phyloP scores from a whole-genome alignment of 495 filamentous ascomycete genomes.

The Podospora bellae-mahoneyi region DNA sequence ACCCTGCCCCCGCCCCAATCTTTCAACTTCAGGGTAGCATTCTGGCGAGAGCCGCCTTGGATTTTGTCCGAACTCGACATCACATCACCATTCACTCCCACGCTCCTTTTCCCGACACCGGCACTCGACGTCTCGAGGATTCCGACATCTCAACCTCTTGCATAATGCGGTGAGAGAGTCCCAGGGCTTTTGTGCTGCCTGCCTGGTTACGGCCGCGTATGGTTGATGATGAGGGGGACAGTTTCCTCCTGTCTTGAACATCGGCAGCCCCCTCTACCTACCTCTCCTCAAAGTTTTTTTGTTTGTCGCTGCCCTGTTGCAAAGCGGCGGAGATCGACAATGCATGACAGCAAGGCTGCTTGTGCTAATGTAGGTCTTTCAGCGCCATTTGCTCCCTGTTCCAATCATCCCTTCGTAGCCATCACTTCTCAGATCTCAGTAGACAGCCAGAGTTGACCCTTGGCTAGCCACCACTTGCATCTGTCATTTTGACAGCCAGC shows the following conservation, averaged over 20 bases:
- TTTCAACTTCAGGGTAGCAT: not conserved
- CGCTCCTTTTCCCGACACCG: not conserved
- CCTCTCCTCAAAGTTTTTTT: not conserved
- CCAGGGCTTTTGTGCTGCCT: not conserved
- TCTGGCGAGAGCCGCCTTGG: not conserved
- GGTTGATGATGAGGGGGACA: not conserved
- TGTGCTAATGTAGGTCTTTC: constrained; percentile 2
- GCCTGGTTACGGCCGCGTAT: not conserved
- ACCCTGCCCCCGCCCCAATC: not conserved
- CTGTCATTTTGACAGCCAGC: not conserved
- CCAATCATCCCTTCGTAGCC: not conserved
- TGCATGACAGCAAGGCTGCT: not conserved
- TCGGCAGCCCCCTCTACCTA: too few species aligned
- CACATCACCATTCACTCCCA: not conserved
- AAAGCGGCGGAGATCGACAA: constrained; percentile 3
- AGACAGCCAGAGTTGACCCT: not conserved
- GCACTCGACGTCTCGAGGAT: not conserved
- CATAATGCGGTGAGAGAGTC: not conserved
- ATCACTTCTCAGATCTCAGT: not conserved
- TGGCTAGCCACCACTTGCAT: not conserved
- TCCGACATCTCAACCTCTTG: not conserved
- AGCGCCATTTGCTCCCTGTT: not conserved
- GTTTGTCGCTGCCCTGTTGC: not conserved
- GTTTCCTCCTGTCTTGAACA: not conserved
- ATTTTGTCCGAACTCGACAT: not conserved